These are phyloP conservation scores for Cyclotella cryptica DNA, from an alignment of 108 stramenopile genomes.

Conservation along the genomic window DNA sequence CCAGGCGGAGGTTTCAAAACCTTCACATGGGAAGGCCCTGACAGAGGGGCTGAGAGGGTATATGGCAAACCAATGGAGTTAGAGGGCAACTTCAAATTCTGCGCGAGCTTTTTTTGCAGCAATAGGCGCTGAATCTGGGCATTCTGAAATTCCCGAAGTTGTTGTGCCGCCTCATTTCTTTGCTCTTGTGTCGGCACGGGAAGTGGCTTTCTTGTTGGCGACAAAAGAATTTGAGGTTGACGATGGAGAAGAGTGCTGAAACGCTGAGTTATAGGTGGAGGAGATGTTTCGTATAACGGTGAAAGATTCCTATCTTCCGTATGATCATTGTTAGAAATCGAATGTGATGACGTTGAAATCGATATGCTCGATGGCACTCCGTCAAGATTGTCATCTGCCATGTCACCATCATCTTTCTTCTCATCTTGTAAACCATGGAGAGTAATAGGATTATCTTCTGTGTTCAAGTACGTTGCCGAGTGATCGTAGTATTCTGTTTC, in stretches of 20 bases:
- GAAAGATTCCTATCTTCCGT: constrained; percentile 4
- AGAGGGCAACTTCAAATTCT: constrained; percentile 5
- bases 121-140: constrained; percentile 51
- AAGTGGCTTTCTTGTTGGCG: constrained; percentile 15
- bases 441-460: constrained; percentile 2
- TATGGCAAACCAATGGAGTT: background rate
- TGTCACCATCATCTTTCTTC: constrained; percentile 4
- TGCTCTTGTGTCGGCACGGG: constrained; percentile 51
- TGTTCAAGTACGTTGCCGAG: background rate
- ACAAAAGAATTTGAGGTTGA: background rate
- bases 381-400: constrained; percentile 4
- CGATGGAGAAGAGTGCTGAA: background rate
- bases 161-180: constrained; percentile 51
- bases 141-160: constrained; percentile 54
- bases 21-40: background rate
- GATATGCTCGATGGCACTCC: constrained; percentile 22
- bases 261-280: constrained; percentile 1
- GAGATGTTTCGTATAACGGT: constrained; percentile 17
- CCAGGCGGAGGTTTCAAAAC: constrained; percentile 51
- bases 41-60: background rate
- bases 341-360: constrained; percentile 17
- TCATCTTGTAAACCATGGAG: background rate
- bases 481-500: background rate
- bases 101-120: constrained; percentile 42
- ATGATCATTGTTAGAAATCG: background rate